These are phyloP conservation scores for Nannochloropsis salina DNA, from an alignment of 108 stramenopile species.

Conservation along the genomic window DNA sequence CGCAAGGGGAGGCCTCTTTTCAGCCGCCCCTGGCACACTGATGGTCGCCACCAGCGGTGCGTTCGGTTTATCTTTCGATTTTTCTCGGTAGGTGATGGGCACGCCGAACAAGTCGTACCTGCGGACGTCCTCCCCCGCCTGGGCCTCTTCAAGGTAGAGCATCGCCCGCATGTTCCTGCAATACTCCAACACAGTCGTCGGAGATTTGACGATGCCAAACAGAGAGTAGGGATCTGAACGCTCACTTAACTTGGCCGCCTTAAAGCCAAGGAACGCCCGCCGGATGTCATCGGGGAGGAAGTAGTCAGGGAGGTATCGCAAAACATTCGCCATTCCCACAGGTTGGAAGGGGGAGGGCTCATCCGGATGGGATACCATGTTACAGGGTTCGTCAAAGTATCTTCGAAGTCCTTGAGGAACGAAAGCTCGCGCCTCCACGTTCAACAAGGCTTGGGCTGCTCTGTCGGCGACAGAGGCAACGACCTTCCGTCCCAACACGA, in stretches of 20 bases:
- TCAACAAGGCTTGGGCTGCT: not conserved
- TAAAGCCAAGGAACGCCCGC: not conserved
- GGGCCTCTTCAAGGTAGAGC: constrained; percentile 39
- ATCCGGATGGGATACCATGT: not conserved
- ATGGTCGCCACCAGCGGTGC: constrained; percentile 5
- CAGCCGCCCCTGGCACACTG: constrained; percentile 34
- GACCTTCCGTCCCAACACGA: not conserved
- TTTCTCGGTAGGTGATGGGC: not conserved
- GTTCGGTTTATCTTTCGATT: constrained; percentile 5
- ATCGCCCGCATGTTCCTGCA: constrained; percentile 23
- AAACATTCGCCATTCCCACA: constrained; percentile 11
- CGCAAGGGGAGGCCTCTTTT: constrained; percentile 35
- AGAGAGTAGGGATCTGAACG: not conserved
- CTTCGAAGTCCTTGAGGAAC: not conserved
- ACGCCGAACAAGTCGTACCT: constrained; percentile 40
- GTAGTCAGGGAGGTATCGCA: not conserved
- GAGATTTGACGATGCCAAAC: not conserved
- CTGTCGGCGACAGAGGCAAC: not conserved
- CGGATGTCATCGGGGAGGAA: not conserved
- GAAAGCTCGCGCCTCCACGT: not conserved
- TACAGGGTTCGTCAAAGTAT: not conserved
- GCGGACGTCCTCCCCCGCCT: constrained; percentile 30
- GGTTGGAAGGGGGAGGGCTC: not conserved
- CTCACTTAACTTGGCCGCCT: not conserved
- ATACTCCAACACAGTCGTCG: not conserved